phyloP scores from a whole-genome alignment of 2,329 filamentous ascomycete genomes.

The Clonostachys rhizophaga region DNA sequence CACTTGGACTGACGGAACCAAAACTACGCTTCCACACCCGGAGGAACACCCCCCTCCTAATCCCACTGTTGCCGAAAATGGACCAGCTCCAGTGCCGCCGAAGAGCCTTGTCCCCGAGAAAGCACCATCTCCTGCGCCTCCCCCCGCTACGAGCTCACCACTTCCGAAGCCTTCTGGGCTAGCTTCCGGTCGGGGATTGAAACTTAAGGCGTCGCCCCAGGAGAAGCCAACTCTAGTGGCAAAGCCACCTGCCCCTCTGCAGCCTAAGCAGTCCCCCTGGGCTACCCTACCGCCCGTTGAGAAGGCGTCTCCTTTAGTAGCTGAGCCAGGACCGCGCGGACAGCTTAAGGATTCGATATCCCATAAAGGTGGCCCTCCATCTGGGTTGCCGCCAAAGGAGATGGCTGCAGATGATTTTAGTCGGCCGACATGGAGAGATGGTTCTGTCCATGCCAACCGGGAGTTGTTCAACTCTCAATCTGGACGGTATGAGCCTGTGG shows the following conservation, averaged over 20 bases:
- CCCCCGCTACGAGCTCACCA: slow-evolving; percentile 22
- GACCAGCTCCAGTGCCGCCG: slow-evolving; percentile 11
- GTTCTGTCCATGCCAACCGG: slow-evolving; percentile 54
- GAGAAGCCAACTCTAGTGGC: slow-evolving; percentile 71
- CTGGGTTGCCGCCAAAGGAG: slow-evolving; percentile 52
- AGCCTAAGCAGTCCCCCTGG: slow-evolving; percentile 87
- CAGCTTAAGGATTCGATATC: slow-evolving; percentile 50
- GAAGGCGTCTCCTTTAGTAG: slow-evolving; percentile 64
- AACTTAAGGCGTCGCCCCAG: slow-evolving; percentile 58
- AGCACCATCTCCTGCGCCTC: slow-evolving; percentile 36
- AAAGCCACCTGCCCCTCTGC: slow-evolving; percentile 62
- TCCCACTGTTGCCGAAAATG: slow-evolving; percentile 9
- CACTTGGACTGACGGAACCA: slow-evolving; percentile 85
- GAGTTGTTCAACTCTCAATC: slow-evolving; percentile 96
- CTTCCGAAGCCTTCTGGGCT: slow-evolving; percentile 38
- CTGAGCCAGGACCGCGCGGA: slow-evolving; percentile 49
- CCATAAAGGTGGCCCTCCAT: slow-evolving; percentile 47
- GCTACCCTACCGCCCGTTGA: slow-evolving; percentile 81
- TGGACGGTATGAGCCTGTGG: slow-evolving; percentile 84
- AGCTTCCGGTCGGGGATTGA: slow-evolving; percentile 53
- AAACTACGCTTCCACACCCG: slow-evolving; percentile 65
- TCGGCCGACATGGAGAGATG: slow-evolving; percentile 75
- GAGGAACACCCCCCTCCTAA: slow-evolving; percentile 36
- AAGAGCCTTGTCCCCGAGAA: slow-evolving; percentile 28
- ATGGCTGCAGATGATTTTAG: slow-evolving; percentile 94